Conservation (phyloP, 495 filamentous ascomycete genomes). For the Aspergillus taichungensis region DNA sequence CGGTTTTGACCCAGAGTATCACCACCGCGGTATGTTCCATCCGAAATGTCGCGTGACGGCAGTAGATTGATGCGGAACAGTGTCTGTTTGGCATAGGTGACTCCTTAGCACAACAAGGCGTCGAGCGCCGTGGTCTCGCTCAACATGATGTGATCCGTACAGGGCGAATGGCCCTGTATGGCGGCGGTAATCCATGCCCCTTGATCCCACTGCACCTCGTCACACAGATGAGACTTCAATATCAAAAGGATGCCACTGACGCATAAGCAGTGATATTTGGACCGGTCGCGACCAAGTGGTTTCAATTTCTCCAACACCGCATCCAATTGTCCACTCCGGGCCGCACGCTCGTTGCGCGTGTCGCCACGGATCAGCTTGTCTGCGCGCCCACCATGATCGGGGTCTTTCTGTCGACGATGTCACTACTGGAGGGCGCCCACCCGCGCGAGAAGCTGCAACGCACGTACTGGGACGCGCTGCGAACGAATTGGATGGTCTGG, state of each 20-base stretch:
- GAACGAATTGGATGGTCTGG: slow-evolving; percentile 76
- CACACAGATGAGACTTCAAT: not conserved
- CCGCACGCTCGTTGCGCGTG: slow-evolving; percentile 41
- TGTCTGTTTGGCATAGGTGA: slow-evolving; percentile 5
- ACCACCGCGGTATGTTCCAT: slow-evolving; percentile 3
- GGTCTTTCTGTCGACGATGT: slow-evolving; percentile 66
- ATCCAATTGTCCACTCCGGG: slow-evolving; percentile 26
- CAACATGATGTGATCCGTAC: slow-evolving; percentile 4
- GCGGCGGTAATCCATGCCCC: not conserved
- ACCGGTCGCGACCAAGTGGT: slow-evolving; percentile 74
- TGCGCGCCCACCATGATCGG: slow-evolving; percentile 69
- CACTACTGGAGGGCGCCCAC: slow-evolving; percentile 59
- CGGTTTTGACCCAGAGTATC: slow-evolving; percentile 5
- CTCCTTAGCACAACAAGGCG: slow-evolving; percentile 3
- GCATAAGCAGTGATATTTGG: slow-evolving; percentile 59
- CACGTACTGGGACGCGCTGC: slow-evolving; percentile 53
- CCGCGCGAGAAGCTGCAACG: slow-evolving; percentile 54
- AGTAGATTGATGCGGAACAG: not conserved
- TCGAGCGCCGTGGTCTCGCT: slow-evolving; percentile 2
- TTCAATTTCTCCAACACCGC: slow-evolving; percentile 54
- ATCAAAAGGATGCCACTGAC: not conserved
- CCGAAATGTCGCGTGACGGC: not conserved
- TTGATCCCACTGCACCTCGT: too few relatives aligned
- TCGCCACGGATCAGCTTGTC: slow-evolving; percentile 61
- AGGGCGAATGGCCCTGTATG: slow-evolving; percentile 6